These are phyloP conservation scores for Cymodocea nodosa DNA, from an alignment of 116 monocot genomes.

Conservation along the genomic window DNA sequence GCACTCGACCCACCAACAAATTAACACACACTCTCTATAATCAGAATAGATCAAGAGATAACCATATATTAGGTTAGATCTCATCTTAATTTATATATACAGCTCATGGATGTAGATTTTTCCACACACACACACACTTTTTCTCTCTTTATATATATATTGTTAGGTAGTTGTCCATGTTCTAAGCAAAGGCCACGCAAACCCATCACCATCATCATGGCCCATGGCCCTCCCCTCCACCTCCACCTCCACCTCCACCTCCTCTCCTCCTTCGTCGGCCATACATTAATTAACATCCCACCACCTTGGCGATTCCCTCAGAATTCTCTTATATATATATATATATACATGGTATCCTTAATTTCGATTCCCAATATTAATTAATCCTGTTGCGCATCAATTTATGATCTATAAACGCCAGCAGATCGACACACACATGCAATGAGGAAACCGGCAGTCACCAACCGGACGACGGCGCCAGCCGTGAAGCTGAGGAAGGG, in stretches of 20 bases:
- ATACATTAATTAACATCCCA: not conserved
- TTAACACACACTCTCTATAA: no score
- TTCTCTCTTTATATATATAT: slow-evolving; percentile 13
- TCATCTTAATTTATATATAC: no score
- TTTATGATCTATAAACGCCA: no score
- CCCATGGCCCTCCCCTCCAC: slow-evolving; percentile 6
- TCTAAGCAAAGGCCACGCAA: slow-evolving; percentile 62
- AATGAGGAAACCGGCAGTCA: slow-evolving; percentile 52
- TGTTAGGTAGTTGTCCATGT: slow-evolving; percentile 29
- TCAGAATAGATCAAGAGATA: no score
- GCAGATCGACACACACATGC: no score
- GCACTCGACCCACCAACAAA: slow-evolving; percentile 30
- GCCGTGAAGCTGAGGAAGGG: slow-evolving; percentile 57
- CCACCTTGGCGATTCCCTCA: not conserved
- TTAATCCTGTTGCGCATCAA: not conserved
- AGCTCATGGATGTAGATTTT: no score
- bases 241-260: no score
- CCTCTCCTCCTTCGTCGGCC: not conserved
- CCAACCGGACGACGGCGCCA: not conserved
- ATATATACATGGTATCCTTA: not conserved
- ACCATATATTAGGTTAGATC: no score
- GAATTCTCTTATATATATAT: slow-evolving; percentile 17
- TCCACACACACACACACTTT: slow-evolving; percentile 1
- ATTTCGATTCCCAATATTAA: no score
- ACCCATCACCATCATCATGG: slow-evolving; percentile 52